Base-by-base conservation (phyloP, 306 rosid genomes). In the Rosa rugosa region DNA sequence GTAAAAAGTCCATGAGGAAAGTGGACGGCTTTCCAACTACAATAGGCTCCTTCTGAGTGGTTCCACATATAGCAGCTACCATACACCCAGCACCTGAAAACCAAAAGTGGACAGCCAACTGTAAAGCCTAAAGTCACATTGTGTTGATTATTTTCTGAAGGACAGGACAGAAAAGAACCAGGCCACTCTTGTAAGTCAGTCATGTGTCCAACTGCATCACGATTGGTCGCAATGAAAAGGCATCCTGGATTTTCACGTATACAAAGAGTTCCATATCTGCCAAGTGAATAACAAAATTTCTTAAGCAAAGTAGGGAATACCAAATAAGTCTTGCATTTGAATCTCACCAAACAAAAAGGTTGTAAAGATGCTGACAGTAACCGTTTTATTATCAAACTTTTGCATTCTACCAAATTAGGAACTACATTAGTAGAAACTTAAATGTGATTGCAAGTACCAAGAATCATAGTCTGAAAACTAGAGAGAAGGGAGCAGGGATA, bases 241-340 rank as follows among this genome's bases (percentile, higher is more conserved):
- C 99, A 95, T 83, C 98, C 99, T 6, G 97, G 98, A 81, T 92
- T 95, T 89, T 92, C 97, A 14, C 97, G 94, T 77, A 95, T 78
- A 91, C 99, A 95, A 57, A 92, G 98, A 75, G 99, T 95, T 72
- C 88, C 99, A 71, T 95, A 94, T 87, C 97, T 92, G 84, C 78
- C 71, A 77, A 73, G 80, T 57, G 71, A 63, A 80, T 6, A 75
- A 70, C 42, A 25, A 66, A 27, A 41, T 75, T 73, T 73, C 44
- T 56, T 31, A 69, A 53, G 46, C 44, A 57, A 65, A 69, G 38
- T 18, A 22, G 46, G 25, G 42, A 22, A 60, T 11, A 14, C n/a
- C 27, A 40, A 18, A 36, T 12, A 54, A 56, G n/a, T 75, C 44
- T 11, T 53, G 31, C 51, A 27, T 5, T n/a, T 71, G 8, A 36